These are phyloP conservation scores for Scytalidium sp. DNA, from an alignment of 2,329 filamentous ascomycete species.

Conservation along the genomic window DNA sequence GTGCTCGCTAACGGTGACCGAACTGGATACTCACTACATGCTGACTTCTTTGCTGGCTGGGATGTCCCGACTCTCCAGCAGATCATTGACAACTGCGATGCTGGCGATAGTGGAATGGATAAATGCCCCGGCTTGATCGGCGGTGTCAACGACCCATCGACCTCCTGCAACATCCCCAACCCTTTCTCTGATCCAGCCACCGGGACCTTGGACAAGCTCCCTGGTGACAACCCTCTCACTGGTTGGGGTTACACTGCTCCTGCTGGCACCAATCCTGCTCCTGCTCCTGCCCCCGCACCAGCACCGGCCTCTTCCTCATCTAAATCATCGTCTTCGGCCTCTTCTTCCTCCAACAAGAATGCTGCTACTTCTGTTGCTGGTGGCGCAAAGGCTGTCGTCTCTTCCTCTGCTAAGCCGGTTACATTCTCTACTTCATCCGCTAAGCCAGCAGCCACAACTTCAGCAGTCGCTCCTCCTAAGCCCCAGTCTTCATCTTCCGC, in stretches of 20 bases:
- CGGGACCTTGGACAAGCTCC: slow-evolving; percentile 45
- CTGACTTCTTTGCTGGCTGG: slow-evolving; percentile 79
- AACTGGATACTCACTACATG: slow-evolving; percentile 73
- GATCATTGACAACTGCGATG: slow-evolving; percentile 70
- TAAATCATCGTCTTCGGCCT: background rate
- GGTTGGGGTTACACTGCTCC: slow-evolving; percentile 39
- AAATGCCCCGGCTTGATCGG: slow-evolving; percentile 56
- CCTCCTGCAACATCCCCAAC: slow-evolving; percentile 48
- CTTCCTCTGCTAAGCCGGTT: slow-evolving; percentile 6
- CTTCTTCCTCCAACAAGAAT: slow-evolving; percentile 2
- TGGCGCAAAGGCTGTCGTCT: slow-evolving; percentile 1
- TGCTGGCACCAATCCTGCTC: slow-evolving; percentile 1
- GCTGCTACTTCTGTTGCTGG: background rate
- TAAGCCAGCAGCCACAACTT: background rate
- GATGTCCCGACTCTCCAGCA: slow-evolving; percentile 63
- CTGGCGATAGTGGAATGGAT: slow-evolving; percentile 57
- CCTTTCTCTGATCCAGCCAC: slow-evolving; percentile 43
- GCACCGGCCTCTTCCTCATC: background rate
- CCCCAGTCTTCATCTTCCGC: slow-evolving; percentile 1
- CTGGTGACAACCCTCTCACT: slow-evolving; percentile 53
- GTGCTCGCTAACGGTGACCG: slow-evolving; percentile 76
- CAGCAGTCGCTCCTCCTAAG: background rate
- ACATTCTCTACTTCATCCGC: background rate
- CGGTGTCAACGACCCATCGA: slow-evolving; percentile 44
- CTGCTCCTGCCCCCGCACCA: slow-evolving; percentile 6